Evolutionary conservation across 2,329 filamentous ascomycete genomes (phyloP).

Genomic region (Davidsoniella virescens): DNA sequence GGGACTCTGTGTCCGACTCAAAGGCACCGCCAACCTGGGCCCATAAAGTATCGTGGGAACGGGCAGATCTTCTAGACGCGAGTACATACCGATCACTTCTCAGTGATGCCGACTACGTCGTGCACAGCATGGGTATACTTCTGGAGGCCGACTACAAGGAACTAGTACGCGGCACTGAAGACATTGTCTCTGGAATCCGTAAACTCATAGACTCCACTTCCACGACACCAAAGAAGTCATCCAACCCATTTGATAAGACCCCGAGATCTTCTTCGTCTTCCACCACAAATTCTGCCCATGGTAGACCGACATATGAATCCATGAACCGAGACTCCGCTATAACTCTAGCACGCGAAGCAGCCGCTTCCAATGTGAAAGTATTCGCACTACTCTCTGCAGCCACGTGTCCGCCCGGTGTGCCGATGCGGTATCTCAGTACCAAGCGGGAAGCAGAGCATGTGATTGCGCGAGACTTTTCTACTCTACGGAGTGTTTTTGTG

Average conservation of each 20-base stretch:
- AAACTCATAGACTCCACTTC: constrained; percentile 51
- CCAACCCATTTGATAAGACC: constrained; percentile 45
- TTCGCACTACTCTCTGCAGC: constrained; percentile 87
- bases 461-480: constrained; percentile 55
- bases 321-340: constrained; percentile 93
- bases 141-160: constrained; percentile 97
- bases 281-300: background rate
- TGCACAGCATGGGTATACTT: constrained; percentile 91
- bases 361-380: constrained; percentile 42
- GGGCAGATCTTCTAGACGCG: constrained; percentile 74
- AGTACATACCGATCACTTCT: constrained; percentile 63
- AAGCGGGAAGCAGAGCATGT: constrained; percentile 79
- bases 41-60: constrained; percentile 68
- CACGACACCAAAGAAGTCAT: constrained; percentile 22
- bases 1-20: constrained; percentile 63
- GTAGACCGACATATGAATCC: constrained; percentile 70
- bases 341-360: constrained; percentile 62
- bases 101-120: constrained; percentile 62
- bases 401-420: constrained; percentile 69
- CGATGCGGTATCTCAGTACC: constrained; percentile 70
- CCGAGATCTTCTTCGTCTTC: background rate
- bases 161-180: constrained; percentile 68
- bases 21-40: constrained; percentile 63
- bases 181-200: constrained; percentile 59
- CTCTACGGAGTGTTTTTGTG: constrained; percentile 66